Evolutionary conservation across 2,329 filamentous ascomycete species (phyloP), one percentile per base, ranked within the genome.

Genomic region (Xylariaceae sp.): DNA sequence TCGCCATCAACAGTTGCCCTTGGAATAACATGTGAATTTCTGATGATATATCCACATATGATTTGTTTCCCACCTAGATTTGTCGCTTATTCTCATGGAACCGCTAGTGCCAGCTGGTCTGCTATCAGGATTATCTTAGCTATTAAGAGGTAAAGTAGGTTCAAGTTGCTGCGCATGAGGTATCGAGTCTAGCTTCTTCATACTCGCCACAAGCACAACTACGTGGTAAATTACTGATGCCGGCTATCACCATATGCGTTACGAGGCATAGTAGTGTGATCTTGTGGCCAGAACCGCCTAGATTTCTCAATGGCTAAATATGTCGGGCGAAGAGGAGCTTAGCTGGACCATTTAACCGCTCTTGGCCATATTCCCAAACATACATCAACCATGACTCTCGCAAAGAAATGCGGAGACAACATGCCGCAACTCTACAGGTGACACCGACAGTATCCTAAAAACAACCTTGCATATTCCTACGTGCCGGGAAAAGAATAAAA

Each of bases 341-440:
- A 53, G 49, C 57, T 59, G 30, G 29, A 58, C 39, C 29, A 66
- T 66, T 66, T 66, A 66, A 24, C 64, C 64, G 64, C 42, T 23
- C 62, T 65, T 64, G 61, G 58, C 59, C 39, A 42, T 24, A 21
- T 45, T 54, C 55, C 42, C 48, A 53, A 53, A 55, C 50, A 50
- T 49, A 50, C 43, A 50, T 36, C 58, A 47, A 49, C 47, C 51
- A 48, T 47, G 20, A 58, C 59, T 58, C 59, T 55, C 53, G 36
- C 59, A 55, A 50, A 56, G 60, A 58, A 51, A 55, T 20, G 52
- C 61, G 62, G 63, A 65, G 64, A 58, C 47, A 32, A 55, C 45
- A 57, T 61, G 45, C 59, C 46, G 48, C 50, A 57, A 57, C 51
- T 53, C 53, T 62, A 57, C 60, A 33, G 33, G 52, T 18, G 43